These are phyloP conservation scores for Coemansia sp. DNA, from an alignment of 192 early-diverging fungal species.

Conservation along the genomic window DNA sequence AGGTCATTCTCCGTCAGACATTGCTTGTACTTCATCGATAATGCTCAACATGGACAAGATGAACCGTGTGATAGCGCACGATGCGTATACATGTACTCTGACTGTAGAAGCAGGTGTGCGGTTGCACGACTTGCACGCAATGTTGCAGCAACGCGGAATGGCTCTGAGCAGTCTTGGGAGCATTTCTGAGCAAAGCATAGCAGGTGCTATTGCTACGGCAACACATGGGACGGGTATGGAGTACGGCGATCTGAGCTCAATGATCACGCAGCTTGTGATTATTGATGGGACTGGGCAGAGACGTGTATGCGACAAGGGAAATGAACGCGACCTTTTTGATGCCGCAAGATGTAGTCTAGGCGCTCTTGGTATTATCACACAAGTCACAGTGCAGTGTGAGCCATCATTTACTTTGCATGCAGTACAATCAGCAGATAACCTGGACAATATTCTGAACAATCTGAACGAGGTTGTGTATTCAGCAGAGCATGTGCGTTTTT, in stretches of 20 bases:
- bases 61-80: conserved; percentile 52
- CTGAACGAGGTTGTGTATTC: conserved; percentile 55
- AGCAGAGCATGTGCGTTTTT: conserved; percentile 72
- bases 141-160: conserved; percentile 55
- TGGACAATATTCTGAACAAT: conserved; percentile 56
- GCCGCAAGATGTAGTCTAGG: conserved; percentile 69
- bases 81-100: conserved; percentile 47
- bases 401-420: conserved; percentile 64
- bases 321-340: conserved; percentile 57
- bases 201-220: conserved; percentile 70
- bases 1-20: conserved; percentile 74
- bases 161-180: conserved; percentile 69
- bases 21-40: conserved; percentile 62
- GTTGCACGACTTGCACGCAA: conserved; percentile 58
- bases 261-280: conserved; percentile 59
- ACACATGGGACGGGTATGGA: conserved; percentile 69
- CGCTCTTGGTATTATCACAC: conserved; percentile 65
- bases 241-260: conserved; percentile 58
- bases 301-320: conserved; percentile 52
- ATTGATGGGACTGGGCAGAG: conserved; percentile 55
- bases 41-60: conserved; percentile 72
- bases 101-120: conserved; percentile 68
- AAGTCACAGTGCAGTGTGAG: conserved; percentile 66
- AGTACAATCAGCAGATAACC: conserved; percentile 59
- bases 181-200: conserved; percentile 72